Conservation (phyloP, 306 rosid genomes). For the Medicago truncatula region DNA sequence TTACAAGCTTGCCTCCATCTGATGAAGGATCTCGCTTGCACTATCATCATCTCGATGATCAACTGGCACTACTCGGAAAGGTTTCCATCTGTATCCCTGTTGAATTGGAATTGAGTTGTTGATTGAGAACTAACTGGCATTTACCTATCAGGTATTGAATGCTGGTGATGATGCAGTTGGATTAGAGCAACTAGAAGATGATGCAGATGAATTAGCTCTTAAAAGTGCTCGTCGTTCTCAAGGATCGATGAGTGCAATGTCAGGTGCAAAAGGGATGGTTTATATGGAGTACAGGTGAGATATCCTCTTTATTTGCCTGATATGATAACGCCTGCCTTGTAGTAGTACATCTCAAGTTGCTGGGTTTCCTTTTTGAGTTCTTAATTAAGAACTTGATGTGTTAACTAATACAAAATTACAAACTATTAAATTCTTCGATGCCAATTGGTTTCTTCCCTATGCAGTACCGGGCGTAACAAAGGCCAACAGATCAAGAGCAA, state of each 20-base stretch:
- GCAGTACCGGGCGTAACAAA: conserved; percentile 68
- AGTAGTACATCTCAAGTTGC: conserved; percentile 20
- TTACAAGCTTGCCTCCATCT: conserved; percentile 93
- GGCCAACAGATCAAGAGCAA: conserved; percentile 78
- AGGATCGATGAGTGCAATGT: conserved; percentile 92
- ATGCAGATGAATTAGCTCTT: conserved; percentile 85
- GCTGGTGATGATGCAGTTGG: conserved; percentile 95
- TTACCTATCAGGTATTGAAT: conserved; percentile 68
- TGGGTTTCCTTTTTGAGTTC: conserved; percentile 20
- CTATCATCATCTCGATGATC: conserved; percentile 79
- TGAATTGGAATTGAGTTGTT: conserved; percentile 24
- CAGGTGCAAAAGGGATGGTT: conserved; percentile 91
- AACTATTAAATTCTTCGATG: conserved; percentile 13
- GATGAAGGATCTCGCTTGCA: conserved; percentile 78
- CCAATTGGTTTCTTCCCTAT: conserved; percentile 20
- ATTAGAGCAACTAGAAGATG: conserved; percentile 90
- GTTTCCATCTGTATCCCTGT: conserved; percentile 48
- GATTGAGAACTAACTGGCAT: conserved; percentile 34
- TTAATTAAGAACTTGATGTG: conserved; percentile 18
- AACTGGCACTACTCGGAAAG: conserved; percentile 86
- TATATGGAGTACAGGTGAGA: conserved; percentile 93
- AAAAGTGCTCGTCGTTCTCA: conserved; percentile 65
- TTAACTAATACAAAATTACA: conserved; percentile 6
- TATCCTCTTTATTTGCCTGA: conserved; percentile 19
- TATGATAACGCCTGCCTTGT: conserved; percentile 2